These are phyloP conservation scores for Elaeis guineensis DNA, from an alignment of 176 grass and related monocot species.

Conservation along the genomic window DNA sequence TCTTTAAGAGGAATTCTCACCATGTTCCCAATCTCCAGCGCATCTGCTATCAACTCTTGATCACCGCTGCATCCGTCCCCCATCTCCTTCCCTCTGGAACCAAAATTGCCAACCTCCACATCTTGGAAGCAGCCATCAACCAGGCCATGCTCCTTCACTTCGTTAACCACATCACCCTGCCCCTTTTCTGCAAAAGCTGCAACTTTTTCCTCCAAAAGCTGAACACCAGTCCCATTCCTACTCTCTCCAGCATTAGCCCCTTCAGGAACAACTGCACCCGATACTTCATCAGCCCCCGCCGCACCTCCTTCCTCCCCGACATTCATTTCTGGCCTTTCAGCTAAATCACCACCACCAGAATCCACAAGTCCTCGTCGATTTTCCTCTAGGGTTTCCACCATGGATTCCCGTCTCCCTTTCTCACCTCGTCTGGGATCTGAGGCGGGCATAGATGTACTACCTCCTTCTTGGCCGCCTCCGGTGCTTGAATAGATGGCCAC, in stretches of 20 bases:
- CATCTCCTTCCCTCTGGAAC: not conserved
- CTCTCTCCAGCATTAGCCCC: not conserved
- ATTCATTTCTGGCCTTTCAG: not conserved
- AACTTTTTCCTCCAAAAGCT: not conserved
- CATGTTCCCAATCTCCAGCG: not conserved
- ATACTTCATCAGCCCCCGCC: not conserved
- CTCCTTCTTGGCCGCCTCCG: constrained; percentile 1
- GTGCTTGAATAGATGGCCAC: not conserved
- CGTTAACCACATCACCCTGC: not conserved
- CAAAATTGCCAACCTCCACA: not conserved
- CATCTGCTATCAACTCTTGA: not conserved
- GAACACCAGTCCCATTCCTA: not conserved
- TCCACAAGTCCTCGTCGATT: not conserved
- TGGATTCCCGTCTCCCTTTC: not conserved
- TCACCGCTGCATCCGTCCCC: not conserved
- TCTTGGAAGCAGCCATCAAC: not conserved
- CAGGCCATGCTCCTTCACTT: not conserved
- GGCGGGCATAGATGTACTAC: not conserved
- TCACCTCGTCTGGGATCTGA: constrained; percentile 5
- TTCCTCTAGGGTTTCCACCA: not conserved
- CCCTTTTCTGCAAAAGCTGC: not conserved
- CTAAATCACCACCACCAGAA: not conserved
- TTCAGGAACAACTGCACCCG: not conserved
- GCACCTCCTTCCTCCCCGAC: not conserved
- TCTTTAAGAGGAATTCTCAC: not conserved